Evolutionary conservation across 192 early-diverging fungal genomes (phyloP).

Genomic region (Pilaira anomala): DNA sequence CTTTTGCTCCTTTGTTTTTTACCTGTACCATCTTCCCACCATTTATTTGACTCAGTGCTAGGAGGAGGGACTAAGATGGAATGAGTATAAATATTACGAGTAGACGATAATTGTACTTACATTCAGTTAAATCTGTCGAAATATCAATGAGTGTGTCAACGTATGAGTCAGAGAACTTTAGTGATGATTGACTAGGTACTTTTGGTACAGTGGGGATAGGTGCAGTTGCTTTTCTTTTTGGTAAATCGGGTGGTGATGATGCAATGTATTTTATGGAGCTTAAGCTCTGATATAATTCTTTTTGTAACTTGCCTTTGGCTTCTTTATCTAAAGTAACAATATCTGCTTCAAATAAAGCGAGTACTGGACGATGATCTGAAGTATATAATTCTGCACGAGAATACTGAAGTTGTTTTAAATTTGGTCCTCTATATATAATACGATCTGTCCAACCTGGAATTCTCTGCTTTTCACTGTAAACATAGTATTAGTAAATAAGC

Average conservation of each 20-base stretch:
- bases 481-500: conserved; percentile 7
- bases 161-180: conserved; percentile 5
- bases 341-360: conserved; percentile 38
- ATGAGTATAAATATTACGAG: no score
- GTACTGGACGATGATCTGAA: conserved; percentile 77
- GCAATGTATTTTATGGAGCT: conserved; percentile 9
- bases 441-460: conserved; percentile 69
- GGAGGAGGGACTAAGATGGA: conserved; percentile 46
- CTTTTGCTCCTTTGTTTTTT: not conserved
- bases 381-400: conserved; percentile 55
- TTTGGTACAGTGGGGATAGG: not conserved
- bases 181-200: not conserved
- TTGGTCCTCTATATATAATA: conserved; percentile 57
- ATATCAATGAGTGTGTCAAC: conserved; percentile 30
- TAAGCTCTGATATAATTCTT: conserved; percentile 49
- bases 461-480: conserved; percentile 58
- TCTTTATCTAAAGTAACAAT: conserved; percentile 43
- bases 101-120: not conserved
- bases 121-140: conserved; percentile 4
- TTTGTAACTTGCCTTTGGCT: conserved; percentile 45
- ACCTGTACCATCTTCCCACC: conserved; percentile 50
- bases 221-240: conserved; percentile 6
- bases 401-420: conserved; percentile 49
- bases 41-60: conserved; percentile 48
- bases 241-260: conserved; percentile 9